Conservation (phyloP, 129 eudicot genomes). For the Dittrichia graveolens region DNA sequence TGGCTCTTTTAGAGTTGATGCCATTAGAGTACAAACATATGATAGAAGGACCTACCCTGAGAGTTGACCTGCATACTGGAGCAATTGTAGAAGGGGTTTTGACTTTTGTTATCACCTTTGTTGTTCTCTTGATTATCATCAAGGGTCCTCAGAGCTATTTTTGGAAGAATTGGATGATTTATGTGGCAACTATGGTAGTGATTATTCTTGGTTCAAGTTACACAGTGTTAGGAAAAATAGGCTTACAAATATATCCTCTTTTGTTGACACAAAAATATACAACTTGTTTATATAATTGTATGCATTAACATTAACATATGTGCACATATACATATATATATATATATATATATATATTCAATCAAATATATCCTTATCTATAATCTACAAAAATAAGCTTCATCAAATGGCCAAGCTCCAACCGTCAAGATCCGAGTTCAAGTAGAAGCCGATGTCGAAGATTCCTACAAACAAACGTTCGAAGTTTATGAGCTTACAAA, state of each 20-base stretch:
- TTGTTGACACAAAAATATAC: too few species aligned
- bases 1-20: constrained; percentile 68
- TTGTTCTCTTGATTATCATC: constrained; percentile 48
- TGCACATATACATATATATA: too few species aligned
- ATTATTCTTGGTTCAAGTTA: constrained; percentile 54
- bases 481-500: too few species aligned
- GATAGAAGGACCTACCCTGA: constrained; percentile 69
- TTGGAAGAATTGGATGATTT: constrained; percentile 56
- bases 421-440: constrained; percentile 10
- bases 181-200: constrained; percentile 49
- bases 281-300: too few species aligned
- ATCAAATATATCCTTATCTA: too few species aligned
- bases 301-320: too few species aligned
- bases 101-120: constrained; percentile 49
- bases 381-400: too few species aligned
- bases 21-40: constrained; percentile 70
- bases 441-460: too few species aligned
- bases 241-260: too few species aligned
- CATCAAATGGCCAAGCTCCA: background rate
- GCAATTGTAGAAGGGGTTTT: constrained; percentile 62
- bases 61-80: constrained; percentile 65
- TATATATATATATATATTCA: too few species aligned
- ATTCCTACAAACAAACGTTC: too few species aligned
- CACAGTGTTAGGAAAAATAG: too few species aligned
- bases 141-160: constrained; percentile 53